A percentile compares a stretch with the other conserved stretches of the same genome.
Conservation (phyloP, 805 yeast species). For the Scheffersomyces ergatensis region DNA sequence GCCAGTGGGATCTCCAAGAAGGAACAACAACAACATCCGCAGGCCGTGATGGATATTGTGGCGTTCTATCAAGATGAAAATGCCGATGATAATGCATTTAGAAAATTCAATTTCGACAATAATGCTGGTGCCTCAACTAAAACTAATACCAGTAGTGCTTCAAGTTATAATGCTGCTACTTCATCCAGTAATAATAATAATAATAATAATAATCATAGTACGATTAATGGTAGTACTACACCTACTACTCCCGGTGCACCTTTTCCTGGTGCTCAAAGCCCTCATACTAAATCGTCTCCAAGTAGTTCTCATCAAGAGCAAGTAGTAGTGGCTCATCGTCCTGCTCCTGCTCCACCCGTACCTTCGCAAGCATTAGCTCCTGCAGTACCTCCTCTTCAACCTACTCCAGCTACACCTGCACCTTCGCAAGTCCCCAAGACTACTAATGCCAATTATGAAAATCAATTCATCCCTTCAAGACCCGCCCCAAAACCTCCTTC, state of each 20-base stretch:
- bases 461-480: slow-evolving; percentile 59
- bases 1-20: slow-evolving; percentile 85
- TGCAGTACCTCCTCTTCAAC: slow-evolving; percentile 2
- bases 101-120: slow-evolving; percentile 35
- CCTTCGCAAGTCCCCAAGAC: background rate
- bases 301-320: slow-evolving; percentile 1
- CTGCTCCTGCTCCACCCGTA: slow-evolving; percentile 2
- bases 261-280: slow-evolving; percentile 1
- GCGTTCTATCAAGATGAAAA: slow-evolving; percentile 73
- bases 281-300: slow-evolving; percentile 4
- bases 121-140: too few relatives aligned
- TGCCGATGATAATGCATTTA: slow-evolving; percentile 42
- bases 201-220: background rate
- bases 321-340: background rate
- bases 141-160: slow-evolving; percentile 17
- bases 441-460: slow-evolving; percentile 19
- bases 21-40: slow-evolving; percentile 90
- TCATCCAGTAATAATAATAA: background rate
- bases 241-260: slow-evolving; percentile 4
- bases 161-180: background rate
- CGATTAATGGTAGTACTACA: slow-evolving; percentile 7
- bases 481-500: slow-evolving; percentile 66
- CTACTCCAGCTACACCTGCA: slow-evolving; percentile 4
- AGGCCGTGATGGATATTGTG: slow-evolving; percentile 89
- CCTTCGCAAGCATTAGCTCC: background rate